phyloP scores from a whole-genome alignment of 164 flowering plant species.

The Protea cynaroides region DNA sequence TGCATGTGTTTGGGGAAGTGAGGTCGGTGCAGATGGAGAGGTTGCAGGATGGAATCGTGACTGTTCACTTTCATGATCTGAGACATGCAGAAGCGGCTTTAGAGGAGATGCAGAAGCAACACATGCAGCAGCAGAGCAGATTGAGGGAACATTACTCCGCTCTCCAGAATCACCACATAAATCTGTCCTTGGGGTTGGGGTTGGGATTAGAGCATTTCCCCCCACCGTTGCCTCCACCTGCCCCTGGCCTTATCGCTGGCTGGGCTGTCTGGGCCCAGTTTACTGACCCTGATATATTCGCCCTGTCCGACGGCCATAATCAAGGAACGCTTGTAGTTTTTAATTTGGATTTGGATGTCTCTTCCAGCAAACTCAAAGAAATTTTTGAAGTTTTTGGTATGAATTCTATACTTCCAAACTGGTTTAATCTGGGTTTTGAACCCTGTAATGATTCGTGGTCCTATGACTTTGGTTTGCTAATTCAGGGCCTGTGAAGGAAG shows the following conservation, averaged over 20 bases:
- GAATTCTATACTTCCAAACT: not conserved
- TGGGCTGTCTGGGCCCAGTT: conserved; percentile 83
- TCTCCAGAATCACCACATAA: not conserved
- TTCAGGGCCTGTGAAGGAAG: conserved; percentile 69
- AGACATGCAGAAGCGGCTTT: conserved; percentile 59
- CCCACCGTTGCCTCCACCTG: conserved; percentile 21
- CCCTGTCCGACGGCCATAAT: conserved; percentile 46
- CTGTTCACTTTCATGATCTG: conserved; percentile 76
- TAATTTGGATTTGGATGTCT: conserved; percentile 51
- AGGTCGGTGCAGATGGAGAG: conserved; percentile 72
- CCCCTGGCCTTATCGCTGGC: conserved; percentile 51
- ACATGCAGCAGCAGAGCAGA: conserved; percentile 57
- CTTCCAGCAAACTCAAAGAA: conserved; percentile 33
- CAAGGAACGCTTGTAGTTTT: conserved; percentile 86
- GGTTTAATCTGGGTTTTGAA: no score
- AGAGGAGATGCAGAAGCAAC: conserved; percentile 50
- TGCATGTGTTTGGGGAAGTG: conserved; percentile 74
- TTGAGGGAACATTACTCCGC: conserved; percentile 27
- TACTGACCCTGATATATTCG: conserved; percentile 28
- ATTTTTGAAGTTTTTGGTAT: conserved; percentile 72
- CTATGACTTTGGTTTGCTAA: no score
- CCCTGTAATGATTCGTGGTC: no score
- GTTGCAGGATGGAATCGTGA: conserved; percentile 50
- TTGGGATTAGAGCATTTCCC: not conserved
- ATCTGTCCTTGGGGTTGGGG: no score